phyloP scores from a whole-genome alignment of 1,139 yeast genomes.

The Arxiozyma bovina region DNA sequence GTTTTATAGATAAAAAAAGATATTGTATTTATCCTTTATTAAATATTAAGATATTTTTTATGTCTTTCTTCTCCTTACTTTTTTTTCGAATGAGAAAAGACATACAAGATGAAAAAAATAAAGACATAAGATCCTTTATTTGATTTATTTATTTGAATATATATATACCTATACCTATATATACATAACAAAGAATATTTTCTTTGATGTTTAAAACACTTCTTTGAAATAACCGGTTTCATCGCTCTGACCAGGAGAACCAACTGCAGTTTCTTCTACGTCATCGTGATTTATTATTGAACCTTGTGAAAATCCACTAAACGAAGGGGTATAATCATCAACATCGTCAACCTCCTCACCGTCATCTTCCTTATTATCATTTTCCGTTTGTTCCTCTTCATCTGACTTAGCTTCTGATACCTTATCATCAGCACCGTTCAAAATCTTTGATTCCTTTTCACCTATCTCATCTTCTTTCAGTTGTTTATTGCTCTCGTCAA shows the following conservation, averaged over 20 bases:
- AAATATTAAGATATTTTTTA: too few relatives aligned
- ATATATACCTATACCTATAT: not conserved
- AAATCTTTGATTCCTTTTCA: not conserved
- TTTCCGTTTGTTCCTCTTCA: not conserved
- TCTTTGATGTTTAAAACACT: slow-evolving; percentile 15
- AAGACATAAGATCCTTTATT: too few relatives aligned
- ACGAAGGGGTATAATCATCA: slow-evolving; percentile 10
- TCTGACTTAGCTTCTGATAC: not conserved
- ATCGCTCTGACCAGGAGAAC: not conserved
- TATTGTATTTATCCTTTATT: too few relatives aligned
- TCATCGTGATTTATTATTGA: slow-evolving; percentile 11
- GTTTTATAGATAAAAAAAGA: not conserved
- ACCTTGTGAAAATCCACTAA: slow-evolving; percentile 27
- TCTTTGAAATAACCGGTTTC: slow-evolving; percentile 25
- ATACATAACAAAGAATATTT: not conserved
- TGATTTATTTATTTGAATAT: not conserved
- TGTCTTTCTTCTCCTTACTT: too few relatives aligned
- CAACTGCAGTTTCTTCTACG: slow-evolving; percentile 5
- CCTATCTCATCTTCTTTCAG: not conserved
- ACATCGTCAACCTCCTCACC: not conserved
- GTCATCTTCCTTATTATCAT: not conserved
- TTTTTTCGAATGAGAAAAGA: too few relatives aligned
- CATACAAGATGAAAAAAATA: too few relatives aligned
- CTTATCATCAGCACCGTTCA: not conserved
- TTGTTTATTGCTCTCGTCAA: not conserved